Evolutionary conservation across 306 rosid genomes (phyloP), one percentile per base, ranked within the genome.

Genomic region (Hippophae rhamnoides): DNA sequence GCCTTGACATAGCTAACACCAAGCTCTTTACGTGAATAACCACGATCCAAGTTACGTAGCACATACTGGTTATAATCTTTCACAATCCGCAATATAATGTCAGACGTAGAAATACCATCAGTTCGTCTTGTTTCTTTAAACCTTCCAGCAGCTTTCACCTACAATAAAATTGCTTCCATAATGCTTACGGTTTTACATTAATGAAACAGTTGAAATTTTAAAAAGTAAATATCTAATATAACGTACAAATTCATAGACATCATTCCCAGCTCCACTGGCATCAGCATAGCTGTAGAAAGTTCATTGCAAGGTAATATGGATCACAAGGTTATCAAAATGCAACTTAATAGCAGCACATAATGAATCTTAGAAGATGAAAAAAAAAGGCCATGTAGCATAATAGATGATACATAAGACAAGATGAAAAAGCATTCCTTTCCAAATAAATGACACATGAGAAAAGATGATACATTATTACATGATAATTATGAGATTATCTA

Each of bases 1-100:
- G 74, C 98, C 95, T 92, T 92, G 68, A 92, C 96, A 52, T 68
- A 92, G 94, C 98, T 87, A 63, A 92, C 98, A 46, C 98, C 98
- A 70, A 92, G 98, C 65, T 92, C 98, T 76, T 92, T 92, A 62
- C 98, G 85, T 31, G 96, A 74, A 79, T 92, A 92, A 41, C 98
- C 96, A 67, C 96, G 96, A 73, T 92, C 96, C 80, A 92, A 75
- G 80, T 92, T 92, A 50, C 96, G 92, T 70, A 92, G 55, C 77
- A 92, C 98, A 74, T 92, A 92, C 68, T 92, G 95, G 64, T 92
- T 92, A 78, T 92, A 92, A 63, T 92, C 98, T 81, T 92, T 92
- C 27, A 92, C 98, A 64, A 92, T 81, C 77, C 98, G 85, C 98
- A 92, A 87, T 71, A 92, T 92, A 49, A 92, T 71, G 80, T 92